Evolutionary conservation across 345 rosid genomes (phyloP).

Genomic region (Trapa incisa): DNA sequence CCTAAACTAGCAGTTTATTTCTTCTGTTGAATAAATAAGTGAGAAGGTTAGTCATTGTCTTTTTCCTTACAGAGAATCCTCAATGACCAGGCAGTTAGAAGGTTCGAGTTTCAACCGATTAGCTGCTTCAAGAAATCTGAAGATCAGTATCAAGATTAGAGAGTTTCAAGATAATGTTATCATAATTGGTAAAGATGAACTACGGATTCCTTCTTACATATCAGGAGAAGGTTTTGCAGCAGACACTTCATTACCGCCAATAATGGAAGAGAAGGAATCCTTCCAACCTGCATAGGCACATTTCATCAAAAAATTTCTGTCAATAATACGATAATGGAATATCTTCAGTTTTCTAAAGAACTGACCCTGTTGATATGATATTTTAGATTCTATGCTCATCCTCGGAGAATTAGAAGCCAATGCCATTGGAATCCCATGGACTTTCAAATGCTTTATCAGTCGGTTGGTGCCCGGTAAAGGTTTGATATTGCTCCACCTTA

Average conservation of each 20-base stretch:
- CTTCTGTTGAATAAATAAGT: background rate
- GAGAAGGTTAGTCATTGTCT: background rate
- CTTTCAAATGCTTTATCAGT: conserved; percentile 56
- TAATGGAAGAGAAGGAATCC: conserved; percentile 52
- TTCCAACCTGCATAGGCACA: conserved; percentile 53
- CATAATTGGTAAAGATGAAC: background rate
- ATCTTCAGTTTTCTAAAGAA: conserved; percentile 2
- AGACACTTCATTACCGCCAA: conserved; percentile 80
- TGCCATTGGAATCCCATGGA: conserved; percentile 61
- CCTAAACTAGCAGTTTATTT: no score
- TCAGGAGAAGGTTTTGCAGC: conserved; percentile 83
- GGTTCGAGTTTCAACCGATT: conserved; percentile 44
- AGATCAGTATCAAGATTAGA: background rate
- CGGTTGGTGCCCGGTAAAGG: conserved; percentile 78
- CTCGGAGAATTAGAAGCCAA: conserved; percentile 79
- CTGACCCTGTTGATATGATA: conserved; percentile 50
- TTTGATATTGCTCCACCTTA: conserved; percentile 55
- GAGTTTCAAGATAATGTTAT: background rate
- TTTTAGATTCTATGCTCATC: conserved; percentile 54
- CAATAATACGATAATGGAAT: background rate
- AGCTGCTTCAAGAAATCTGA: conserved; percentile 81
- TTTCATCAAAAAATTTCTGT: background rate
- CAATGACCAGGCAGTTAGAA: conserved; percentile 58
- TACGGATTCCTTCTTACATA: conserved; percentile 32
- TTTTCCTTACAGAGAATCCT: conserved; percentile 75